These are phyloP conservation scores for Populus hybrid DNA, from an alignment of 441 rosid species.

Conservation along the genomic window DNA sequence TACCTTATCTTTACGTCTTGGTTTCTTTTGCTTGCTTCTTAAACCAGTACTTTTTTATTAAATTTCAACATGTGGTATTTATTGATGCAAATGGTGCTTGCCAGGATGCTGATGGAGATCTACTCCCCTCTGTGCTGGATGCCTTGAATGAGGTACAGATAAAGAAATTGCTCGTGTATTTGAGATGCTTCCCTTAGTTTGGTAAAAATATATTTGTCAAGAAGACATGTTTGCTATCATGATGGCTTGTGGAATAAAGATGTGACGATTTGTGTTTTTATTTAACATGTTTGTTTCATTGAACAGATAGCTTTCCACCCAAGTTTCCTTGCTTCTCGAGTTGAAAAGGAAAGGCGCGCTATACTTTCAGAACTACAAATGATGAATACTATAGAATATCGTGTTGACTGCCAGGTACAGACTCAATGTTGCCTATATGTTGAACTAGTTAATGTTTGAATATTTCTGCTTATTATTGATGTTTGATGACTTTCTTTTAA, in stretches of 20 bases:
- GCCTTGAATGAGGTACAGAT: constrained; percentile 89
- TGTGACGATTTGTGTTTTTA: constrained; percentile 6
- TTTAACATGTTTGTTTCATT: constrained; percentile 19
- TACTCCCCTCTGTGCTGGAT: constrained; percentile 83
- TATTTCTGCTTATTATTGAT: constrained; percentile 9
- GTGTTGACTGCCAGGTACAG: constrained; percentile 98
- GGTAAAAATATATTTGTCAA: background rate
- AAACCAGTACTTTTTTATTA: background rate
- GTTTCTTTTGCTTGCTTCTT: constrained; percentile 18
- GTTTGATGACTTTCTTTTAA: constrained; percentile 27
- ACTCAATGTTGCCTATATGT: constrained; percentile 15
- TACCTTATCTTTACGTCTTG: background rate
- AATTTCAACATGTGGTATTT: constrained; percentile 7
- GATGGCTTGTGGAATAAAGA: background rate
- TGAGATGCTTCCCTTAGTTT: constrained; percentile 9
- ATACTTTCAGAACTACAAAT: constrained; percentile 98
- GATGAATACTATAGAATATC: constrained; percentile 99
- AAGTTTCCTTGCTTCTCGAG: constrained; percentile 89
- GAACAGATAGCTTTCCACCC: constrained; percentile 95
- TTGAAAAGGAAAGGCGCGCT: constrained; percentile 98
- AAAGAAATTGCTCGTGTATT: constrained; percentile 2
- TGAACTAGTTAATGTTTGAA: constrained; percentile 19
- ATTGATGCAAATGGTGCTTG: constrained; percentile 36
- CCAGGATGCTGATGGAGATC: constrained; percentile 84
- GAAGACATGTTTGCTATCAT: background rate